Evolutionary conservation across 192 early-diverging fungal genomes (phyloP).

Genomic region (Coemansia sp.): DNA sequence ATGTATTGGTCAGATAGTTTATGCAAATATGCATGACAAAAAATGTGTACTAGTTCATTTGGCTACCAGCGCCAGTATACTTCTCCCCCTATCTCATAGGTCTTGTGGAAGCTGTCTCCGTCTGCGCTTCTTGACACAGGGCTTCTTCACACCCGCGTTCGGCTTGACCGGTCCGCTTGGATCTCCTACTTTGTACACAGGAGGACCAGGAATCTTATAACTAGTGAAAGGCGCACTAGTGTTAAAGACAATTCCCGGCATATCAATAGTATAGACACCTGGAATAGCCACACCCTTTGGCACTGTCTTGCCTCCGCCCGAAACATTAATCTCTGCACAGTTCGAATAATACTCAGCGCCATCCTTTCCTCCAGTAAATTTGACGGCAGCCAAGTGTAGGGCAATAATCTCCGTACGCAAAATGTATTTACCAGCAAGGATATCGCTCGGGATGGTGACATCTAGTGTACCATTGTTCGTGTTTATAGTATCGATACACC

Average conservation of each 20-base stretch:
- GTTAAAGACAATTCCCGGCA: conserved; percentile 24
- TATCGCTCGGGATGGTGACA: conserved; percentile 29
- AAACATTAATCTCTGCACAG: conserved; percentile 25
- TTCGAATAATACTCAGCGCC: conserved; percentile 37
- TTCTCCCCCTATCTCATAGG: too few species aligned
- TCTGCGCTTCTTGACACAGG: conserved; percentile 3
- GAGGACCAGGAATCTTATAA: conserved; percentile 16
- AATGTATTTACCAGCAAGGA: conserved; percentile 25
- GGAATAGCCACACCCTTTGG: conserved; percentile 32
- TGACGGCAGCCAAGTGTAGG: conserved; percentile 12
- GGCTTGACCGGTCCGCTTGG: neutral
- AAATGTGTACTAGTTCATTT: neutral
- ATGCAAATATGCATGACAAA: neutral
- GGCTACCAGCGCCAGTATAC: neutral
- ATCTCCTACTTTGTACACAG: conserved; percentile 2
- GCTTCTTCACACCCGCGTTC: neutral
- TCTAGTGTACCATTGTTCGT: conserved; percentile 25
- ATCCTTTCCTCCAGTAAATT: neutral
- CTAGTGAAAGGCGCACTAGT: neutral
- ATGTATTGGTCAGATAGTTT: neutral
- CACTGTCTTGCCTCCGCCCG: conserved; percentile 15
- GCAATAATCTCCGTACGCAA: conserved; percentile 34
- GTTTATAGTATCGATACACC: conserved; percentile 40
- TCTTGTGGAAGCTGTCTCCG: neutral
- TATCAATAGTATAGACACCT: conserved; percentile 19